Percentiles rank a stretch among this genome's conserved stretches.
These are phyloP conservation scores for Erodium texanum DNA, from an alignment of 441 rosid genomes.

Conservation along the genomic window DNA sequence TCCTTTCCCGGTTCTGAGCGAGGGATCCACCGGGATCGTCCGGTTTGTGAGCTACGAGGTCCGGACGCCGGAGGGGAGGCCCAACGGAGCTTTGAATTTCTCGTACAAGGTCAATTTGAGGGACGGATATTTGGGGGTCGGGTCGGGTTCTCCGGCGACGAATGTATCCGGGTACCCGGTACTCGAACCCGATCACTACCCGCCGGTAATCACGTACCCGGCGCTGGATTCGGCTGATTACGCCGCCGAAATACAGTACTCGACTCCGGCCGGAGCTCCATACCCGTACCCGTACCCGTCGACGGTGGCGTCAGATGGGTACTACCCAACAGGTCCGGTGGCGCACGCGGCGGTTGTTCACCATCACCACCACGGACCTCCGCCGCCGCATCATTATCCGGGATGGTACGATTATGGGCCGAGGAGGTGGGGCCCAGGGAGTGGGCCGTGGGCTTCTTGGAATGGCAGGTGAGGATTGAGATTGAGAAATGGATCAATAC, in stretches of 20 bases:
- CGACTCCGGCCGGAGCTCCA: no score
- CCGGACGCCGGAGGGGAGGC: conserved; percentile 32
- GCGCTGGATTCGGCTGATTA: conserved; percentile 1
- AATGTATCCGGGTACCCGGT: conserved; percentile 26
- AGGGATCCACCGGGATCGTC: conserved; percentile 25
- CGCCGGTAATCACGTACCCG: background rate
- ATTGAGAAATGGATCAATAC: no score
- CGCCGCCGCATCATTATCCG: background rate
- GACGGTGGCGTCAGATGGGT: no score
- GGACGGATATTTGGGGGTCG: background rate
- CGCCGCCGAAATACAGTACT: no score
- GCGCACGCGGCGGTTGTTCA: background rate
- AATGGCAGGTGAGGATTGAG: background rate
- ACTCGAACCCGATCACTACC: conserved; percentile 12
- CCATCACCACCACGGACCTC: background rate
- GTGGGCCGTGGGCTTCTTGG: background rate
- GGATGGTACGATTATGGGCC: background rate
- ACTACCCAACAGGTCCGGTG: conserved; percentile 1
- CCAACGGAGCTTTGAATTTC: conserved; percentile 46
- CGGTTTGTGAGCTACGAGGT: conserved; percentile 47
- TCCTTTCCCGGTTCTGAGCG: conserved; percentile 33
- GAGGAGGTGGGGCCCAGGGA: background rate
- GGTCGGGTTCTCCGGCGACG: no score
- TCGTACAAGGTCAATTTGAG: conserved; percentile 28
- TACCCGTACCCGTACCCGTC: no score